Base-by-base conservation (phyloP, 2,329 filamentous ascomycete genomes). In the Cladophialophora chaetospira region DNA sequence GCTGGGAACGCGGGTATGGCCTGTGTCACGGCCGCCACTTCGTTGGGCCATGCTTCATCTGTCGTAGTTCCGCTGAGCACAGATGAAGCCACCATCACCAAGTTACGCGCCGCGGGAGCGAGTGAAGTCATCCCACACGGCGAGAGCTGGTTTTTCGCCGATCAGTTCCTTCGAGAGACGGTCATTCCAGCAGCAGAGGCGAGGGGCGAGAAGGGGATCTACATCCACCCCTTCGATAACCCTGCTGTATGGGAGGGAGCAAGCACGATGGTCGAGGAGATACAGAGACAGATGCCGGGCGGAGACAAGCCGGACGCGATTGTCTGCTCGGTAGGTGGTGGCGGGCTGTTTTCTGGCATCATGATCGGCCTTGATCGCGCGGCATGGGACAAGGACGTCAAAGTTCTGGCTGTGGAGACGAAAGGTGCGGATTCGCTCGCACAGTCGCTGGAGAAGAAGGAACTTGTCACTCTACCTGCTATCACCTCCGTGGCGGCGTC, bases 1-100 rank as follows among this genome's bases (percentile, higher is more conserved):
- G 90, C 89, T 57, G 91, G 91, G 55, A 96, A 96, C 69, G 91
- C 91, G 2, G 91, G 91, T 1, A 82, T 96, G 3, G 91, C 90
- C 1, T 90, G 88, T 66, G 88, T 89, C 13, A 86, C 84, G 45
- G 88, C 90, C 1, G 88, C 89, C 10, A 76, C 77, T 21, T 77
- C 82, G 2, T 79, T 94, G 5, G 74, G 78, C 4, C 80, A 83
- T 33, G 85, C 83, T 1, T 86, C 84, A 69, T 93, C 89, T 4
- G 87, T 96, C 59, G 88, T 91, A 26, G 83, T 94, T 1, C 88
- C 91, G 0, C 69, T 77, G 6, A 77, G 76, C 5, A 89, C 88
- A 0, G 84, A 86, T 28, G 75, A 82, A 1, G 72, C 86, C 60
- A 92, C 95, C 84, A 80, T 91, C 47, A 75, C 78, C 38, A 91